These are phyloP conservation scores for Mortierella antarctica DNA, from an alignment of 192 early-diverging fungal species.

Conservation along the genomic window DNA sequence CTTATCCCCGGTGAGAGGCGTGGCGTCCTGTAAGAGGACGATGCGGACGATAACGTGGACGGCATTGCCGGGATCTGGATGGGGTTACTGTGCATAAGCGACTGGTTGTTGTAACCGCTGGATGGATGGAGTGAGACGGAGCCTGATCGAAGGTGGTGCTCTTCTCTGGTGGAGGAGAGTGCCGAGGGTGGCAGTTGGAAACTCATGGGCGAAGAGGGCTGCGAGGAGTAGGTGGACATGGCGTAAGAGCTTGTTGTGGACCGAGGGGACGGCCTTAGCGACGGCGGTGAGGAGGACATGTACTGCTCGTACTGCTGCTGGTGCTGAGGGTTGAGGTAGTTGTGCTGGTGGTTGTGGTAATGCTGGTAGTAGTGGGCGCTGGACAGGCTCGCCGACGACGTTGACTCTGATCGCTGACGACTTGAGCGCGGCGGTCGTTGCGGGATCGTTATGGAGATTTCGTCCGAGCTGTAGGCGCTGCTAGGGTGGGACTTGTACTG, in stretches of 20 bases:
- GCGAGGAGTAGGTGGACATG: constrained; percentile 22
- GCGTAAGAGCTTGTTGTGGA: constrained; percentile 28
- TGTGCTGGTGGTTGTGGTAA: constrained; percentile 10
- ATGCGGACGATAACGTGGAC: not conserved
- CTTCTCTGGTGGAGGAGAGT: constrained; percentile 22
- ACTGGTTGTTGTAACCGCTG: not conserved
- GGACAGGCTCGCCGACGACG: constrained; percentile 27
- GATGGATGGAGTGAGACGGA: constrained; percentile 26
- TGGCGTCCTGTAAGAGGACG: constrained; percentile 32
- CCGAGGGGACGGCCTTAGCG: constrained; percentile 24
- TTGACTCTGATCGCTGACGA: constrained; percentile 25
- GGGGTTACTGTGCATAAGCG: constrained; percentile 5
- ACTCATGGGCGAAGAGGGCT: constrained; percentile 40
- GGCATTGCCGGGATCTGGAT: constrained; percentile 18
- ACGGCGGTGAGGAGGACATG: constrained; percentile 24
- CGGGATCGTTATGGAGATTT: constrained; percentile 17
- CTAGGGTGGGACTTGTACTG: constrained; percentile 7
- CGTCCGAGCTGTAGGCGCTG: constrained; percentile 34
- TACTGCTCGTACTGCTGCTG: constrained; percentile 35
- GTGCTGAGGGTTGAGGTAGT: not conserved
- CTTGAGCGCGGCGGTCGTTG: constrained; percentile 36
- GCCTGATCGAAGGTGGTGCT: constrained; percentile 20
- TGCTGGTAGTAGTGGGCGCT: constrained; percentile 44
- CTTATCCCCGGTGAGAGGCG: constrained; percentile 38
- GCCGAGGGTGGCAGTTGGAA: constrained; percentile 48